Conservation (phyloP, 2,329 filamentous ascomycete species). For the Penicillium expansum region DNA sequence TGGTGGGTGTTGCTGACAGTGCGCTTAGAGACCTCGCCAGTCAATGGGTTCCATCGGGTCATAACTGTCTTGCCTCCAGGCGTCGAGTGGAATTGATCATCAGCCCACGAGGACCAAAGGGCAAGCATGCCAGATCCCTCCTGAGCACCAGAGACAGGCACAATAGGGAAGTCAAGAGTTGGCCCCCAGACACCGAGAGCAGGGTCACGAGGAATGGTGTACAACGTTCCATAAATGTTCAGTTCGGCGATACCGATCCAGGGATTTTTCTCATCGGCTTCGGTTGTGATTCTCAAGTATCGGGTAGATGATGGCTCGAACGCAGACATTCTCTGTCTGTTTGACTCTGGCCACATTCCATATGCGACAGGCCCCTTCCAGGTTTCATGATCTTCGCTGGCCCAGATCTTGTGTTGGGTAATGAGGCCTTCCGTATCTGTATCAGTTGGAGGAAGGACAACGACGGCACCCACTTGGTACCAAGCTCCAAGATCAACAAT, state of each 20-base stretch:
- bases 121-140: conserved; percentile 16
- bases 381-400: conserved; percentile 1
- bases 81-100: conserved; percentile 13
- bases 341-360: conserved; percentile 11
- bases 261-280: background rate
- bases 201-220: conserved; percentile 14
- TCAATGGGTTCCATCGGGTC: conserved; percentile 13
- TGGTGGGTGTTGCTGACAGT: conserved; percentile 25
- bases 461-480: conserved; percentile 7
- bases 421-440: conserved; percentile 1
- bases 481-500: conserved; percentile 5
- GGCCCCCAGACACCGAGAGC: conserved; percentile 26
- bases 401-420: conserved; percentile 10
- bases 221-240: conserved; percentile 10
- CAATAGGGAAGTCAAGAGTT: conserved; percentile 28
- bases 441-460: conserved; percentile 6
- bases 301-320: conserved; percentile 8
- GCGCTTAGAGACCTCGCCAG: conserved; percentile 10
- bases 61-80: conserved; percentile 20
- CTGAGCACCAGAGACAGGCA: conserved; percentile 25
- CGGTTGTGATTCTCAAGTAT: conserved; percentile 4
- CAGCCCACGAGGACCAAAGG: conserved; percentile 20
- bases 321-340: conserved; percentile 9
- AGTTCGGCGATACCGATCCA: conserved; percentile 11
- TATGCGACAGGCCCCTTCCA: conserved; percentile 10